Base-by-base conservation (phyloP, 306 rosid genomes). In the Quercus berberidifolia region DNA sequence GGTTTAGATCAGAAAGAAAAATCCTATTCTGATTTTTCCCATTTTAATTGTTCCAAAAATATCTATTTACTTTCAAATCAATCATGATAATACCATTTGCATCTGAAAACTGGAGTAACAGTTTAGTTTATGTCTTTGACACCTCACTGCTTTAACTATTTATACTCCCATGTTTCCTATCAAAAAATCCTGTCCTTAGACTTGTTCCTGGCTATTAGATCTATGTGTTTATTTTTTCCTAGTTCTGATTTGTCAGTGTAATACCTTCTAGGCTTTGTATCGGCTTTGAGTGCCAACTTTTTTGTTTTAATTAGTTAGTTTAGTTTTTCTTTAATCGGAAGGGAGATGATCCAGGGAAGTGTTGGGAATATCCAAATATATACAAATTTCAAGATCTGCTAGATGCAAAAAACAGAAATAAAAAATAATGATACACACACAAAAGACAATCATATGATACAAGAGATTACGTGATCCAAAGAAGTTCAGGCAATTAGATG, bases 401-500 rank as follows among this genome's bases (percentile, higher is more conserved):
- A 35, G 10, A 38, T 38, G 43, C 43, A 38, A 38, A 38, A 1
- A 35, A 6, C 0, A 1, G 2, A 1, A 38, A 38, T 0, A 38
- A 35, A 35, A 6, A 35, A 35, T 5, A 35, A 6, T 6, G 0
- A 2, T 6, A 38, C 0, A 38, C 2, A 7, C 43, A 38, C 10
- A 6, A 38, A 38, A 6, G 2, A 0, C 43, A 38, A 38, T 38
- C 10, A 38, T 0, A 38, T 2, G 0, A 6, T 10, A 38, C 2
- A 38, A 38, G 2, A 38, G 6, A 38, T 38, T 38, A 38, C 1
- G 0, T 38, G 10, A 38, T 38, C 10, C 0, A 38, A 0, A 6
- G 2, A 38, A 89, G 77, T 92, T 92, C 88, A 90, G 94, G 86
- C 97, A 87, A 33, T 74, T 95, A 78, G 97, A n/a, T 78, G 98